Evolutionary conservation across 1,139 yeast species (phyloP), one percentile per base, ranked within the genome.

Genomic region (Trichomonascaceae sp.): DNA sequence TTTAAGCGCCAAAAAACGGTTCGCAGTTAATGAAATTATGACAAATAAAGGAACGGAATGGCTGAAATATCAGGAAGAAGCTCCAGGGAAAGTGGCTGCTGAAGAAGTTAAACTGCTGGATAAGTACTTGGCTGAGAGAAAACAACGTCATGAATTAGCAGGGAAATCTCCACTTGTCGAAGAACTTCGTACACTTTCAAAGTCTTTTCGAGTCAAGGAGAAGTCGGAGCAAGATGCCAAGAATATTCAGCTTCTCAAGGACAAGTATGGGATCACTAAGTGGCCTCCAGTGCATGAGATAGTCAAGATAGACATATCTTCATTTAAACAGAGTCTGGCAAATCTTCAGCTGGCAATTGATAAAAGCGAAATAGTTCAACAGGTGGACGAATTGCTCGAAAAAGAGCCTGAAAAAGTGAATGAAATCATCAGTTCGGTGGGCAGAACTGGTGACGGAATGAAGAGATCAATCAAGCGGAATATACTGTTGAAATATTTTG

Each of bases 21-120:
- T 93, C 75, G 93, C 97, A n/a, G 83, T 93, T 58, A 96, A 97
- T 2, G 97, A 93, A 68, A 87, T 93, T 67, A 83, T 89, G 74
- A 84, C 79, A 67, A 85, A 88, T 67, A 84, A 86, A 72, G 97
- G 97, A 80, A 91, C 89, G 63, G 93, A 89, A 69, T 89, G 93
- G 77, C 93, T 88, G 47, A 74, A 80, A 62, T 90, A 87, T 72
- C 87, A 86, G 67, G 75, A 79, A 47, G 80, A 84, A 63, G 96
- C 96, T 49, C 85, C 84, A 61, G 73, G 73, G 52, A 77, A 79
- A 62, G 91, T 89, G 38, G 73, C 76, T 2, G 65, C 70, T 39
- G 93, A 88, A 65, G 93, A 86, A 66, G 72, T 75, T 48, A 69
- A 67, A 51, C 81, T 79, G 66, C 73, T 83, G 47, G 74, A 76